Conservation (phyloP, 495 filamentous ascomycete genomes). For the Penicillium soppii region DNA sequence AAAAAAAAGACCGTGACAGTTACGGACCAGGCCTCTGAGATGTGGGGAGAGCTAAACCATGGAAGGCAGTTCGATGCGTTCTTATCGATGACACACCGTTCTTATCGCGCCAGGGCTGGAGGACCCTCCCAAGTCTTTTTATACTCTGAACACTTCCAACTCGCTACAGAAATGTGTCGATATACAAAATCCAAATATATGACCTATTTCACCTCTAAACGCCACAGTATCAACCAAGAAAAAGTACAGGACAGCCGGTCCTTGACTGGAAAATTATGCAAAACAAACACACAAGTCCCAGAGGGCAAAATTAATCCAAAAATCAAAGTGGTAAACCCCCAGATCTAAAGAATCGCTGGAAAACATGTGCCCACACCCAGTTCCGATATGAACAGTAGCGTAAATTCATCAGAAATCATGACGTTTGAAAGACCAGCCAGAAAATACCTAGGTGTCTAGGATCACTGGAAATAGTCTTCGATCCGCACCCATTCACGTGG, state of each 20-base stretch:
- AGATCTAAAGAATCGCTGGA: constrained; percentile 8
- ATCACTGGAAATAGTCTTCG: constrained; percentile 37
- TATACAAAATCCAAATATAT: not conserved
- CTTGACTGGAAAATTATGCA: not conserved
- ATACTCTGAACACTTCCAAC: not conserved
- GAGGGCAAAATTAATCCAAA: not conserved
- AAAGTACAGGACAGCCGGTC: not conserved
- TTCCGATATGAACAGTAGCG: constrained; percentile 21
- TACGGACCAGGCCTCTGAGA: not conserved
- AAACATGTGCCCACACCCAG: constrained; percentile 8
- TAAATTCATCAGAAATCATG: constrained; percentile 32
- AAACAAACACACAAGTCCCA: not conserved
- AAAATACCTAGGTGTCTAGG: no score
- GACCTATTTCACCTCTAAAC: not conserved
- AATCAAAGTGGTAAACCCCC: constrained; percentile 1
- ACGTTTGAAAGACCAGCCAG: not conserved
- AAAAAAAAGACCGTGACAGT: not conserved
- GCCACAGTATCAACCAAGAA: not conserved
- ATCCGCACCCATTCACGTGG: constrained; percentile 54
- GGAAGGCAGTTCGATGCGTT: constrained; percentile 22
- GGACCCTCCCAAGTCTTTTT: no score
- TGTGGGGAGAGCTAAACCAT: constrained; percentile 21
- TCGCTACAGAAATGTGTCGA: not conserved
- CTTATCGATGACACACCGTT: constrained; percentile 8
- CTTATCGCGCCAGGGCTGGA: constrained; percentile 2